phyloP scores from a whole-genome alignment of 208 protist genomes.

The Leishmania braziliensis region DNA sequence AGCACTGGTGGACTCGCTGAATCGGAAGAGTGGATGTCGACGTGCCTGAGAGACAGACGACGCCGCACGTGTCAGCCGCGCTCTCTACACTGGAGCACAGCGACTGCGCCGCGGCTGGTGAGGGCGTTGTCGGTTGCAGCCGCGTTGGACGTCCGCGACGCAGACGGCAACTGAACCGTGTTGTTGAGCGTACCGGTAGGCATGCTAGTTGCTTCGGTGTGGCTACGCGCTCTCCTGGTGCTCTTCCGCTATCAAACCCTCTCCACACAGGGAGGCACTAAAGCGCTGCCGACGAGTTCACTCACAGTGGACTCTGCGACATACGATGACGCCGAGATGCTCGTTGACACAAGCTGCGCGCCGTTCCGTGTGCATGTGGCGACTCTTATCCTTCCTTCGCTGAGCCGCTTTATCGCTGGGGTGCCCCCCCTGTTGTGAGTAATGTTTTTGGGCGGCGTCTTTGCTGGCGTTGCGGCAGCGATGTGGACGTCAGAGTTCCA shows the following conservation, averaged over 20 bases:
- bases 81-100: constrained; percentile 20
- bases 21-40: not conserved
- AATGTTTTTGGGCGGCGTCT: not conserved
- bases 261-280: not conserved
- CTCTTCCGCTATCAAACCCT: constrained; percentile 28
- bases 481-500: constrained; percentile 24
- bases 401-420: constrained; percentile 6
- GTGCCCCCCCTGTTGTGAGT: not conserved
- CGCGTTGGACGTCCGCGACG: constrained; percentile 1
- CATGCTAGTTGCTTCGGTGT: constrained; percentile 11
- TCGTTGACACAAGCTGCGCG: not conserved
- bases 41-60: not conserved
- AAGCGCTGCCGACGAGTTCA: not conserved
- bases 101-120: constrained; percentile 9
- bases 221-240: constrained; percentile 21
- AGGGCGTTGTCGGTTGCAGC: constrained; percentile 16
- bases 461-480: constrained; percentile 1
- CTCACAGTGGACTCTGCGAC: not conserved
- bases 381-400: not conserved
- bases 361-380: constrained; percentile 5
- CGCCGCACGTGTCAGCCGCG: not conserved
- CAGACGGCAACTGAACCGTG: too few relatives aligned
- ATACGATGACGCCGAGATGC: not conserved
- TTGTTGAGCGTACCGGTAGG: not conserved
- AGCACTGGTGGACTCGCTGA: constrained; percentile 17